Evolutionary conservation across 2,329 filamentous ascomycete species (phyloP).

Genomic region (Penicillium griseofulvum): DNA sequence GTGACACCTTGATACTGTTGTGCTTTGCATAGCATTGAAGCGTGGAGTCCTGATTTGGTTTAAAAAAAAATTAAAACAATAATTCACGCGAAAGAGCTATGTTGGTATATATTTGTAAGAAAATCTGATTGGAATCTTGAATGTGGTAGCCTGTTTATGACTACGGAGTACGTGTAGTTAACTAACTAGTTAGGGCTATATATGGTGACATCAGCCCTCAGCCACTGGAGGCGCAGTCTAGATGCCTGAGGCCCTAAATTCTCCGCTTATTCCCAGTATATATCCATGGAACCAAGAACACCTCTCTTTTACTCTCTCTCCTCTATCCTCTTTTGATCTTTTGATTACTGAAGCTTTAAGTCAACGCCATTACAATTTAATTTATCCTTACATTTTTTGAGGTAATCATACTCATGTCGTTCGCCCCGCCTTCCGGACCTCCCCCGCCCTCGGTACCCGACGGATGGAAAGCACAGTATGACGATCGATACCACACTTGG

Average conservation of each 20-base stretch:
- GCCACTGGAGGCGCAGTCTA: conserved; percentile 20
- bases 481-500: conserved; percentile 86
- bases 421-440: conserved; percentile 47
- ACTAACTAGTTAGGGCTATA: too few species aligned
- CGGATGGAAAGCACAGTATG: conserved; percentile 83
- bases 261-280: conserved; percentile 1
- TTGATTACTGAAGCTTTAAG: not conserved
- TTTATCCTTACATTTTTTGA: not conserved
- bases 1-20: not conserved
- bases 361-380: not conserved
- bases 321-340: not conserved
- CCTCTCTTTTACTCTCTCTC: not conserved
- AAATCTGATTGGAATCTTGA: not conserved
- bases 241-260: conserved; percentile 8
- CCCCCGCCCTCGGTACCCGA: conserved; percentile 65
- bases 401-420: conserved; percentile 31
- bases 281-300: not conserved
- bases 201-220: conserved; percentile 13
- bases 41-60: not conserved
- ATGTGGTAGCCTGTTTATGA: not conserved
- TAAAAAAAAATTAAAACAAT: too few species aligned
- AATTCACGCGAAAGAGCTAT: not conserved
- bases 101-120: not conserved
- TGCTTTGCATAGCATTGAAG: conserved; percentile 2
- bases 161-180: too few species aligned